A percentile compares a stretch with the other conserved stretches of the same genome.
These are phyloP conservation scores for Vitis hybrid DNA, from an alignment of 177 flowering plant genomes.

Conservation along the genomic window DNA sequence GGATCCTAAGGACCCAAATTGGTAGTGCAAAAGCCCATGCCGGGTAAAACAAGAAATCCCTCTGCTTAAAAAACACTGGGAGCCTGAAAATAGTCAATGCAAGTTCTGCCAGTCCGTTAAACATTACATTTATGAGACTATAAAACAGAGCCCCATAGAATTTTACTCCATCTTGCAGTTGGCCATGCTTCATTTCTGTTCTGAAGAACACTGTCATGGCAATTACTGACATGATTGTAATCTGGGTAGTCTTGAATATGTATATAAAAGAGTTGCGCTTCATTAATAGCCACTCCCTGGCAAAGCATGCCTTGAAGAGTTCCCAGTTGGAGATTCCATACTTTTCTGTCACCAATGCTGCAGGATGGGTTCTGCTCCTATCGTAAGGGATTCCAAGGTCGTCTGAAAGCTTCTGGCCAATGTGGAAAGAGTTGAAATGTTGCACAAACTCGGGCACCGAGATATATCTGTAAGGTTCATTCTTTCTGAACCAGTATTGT, in stretches of 20 bases:
- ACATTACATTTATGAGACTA: constrained; percentile 39
- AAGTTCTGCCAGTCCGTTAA: constrained; percentile 51
- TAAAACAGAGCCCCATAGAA: constrained; percentile 45
- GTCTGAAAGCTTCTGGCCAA: constrained; percentile 33
- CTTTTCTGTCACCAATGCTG: constrained; percentile 29
- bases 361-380: constrained; percentile 26
- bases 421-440: constrained; percentile 32
- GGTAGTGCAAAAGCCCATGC: constrained; percentile 51
- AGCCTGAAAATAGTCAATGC: constrained; percentile 41
- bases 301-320: constrained; percentile 44
- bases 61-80: constrained; percentile 53
- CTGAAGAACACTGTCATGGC: constrained; percentile 38
- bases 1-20: constrained; percentile 40
- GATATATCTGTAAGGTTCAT: constrained; percentile 34
- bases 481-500: constrained; percentile 48
- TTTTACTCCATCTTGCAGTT: constrained; percentile 22
- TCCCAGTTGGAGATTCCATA: constrained; percentile 42
- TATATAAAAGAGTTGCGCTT: constrained; percentile 44
- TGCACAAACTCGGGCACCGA: constrained; percentile 42
- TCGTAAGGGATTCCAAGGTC: constrained; percentile 38
- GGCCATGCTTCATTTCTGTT: constrained; percentile 32
- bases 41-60: constrained; percentile 46
- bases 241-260: constrained; percentile 45
- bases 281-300: constrained; percentile 50
- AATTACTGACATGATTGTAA: constrained; percentile 42